Evolutionary conservation across 2,329 filamentous ascomycete genomes (phyloP), one percentile per base, ranked within the genome.

Genomic region (Penicillium sp.): DNA sequence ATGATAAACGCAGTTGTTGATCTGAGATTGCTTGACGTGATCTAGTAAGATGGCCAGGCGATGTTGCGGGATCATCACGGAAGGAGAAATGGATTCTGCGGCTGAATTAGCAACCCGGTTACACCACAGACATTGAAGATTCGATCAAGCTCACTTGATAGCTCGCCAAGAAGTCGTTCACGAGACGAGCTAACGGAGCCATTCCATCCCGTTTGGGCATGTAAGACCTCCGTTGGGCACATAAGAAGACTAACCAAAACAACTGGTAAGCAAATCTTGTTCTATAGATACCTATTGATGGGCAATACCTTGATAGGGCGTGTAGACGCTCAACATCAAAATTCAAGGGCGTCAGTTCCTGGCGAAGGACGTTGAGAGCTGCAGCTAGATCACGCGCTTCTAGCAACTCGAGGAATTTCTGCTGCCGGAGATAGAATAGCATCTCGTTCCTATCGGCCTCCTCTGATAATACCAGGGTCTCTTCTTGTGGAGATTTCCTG

Each of bases 21-120:
- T 87, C 71, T 96, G 91, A 55, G 78, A 81, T 53, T 84, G 78
- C 65, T 96, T 95, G 33, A 95, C 83, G 57, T 94, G 83, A 50
- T 90, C 78, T 45, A 98, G 74, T 15, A 98, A 75, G 31, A 83
- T 78, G 2, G 88, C 88, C 39, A 98, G 75, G 6, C 93, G 84
- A 66, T 93, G 87, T 63, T 95, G 88, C 1, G 93, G 93, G 48
- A 98, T 85, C 90, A 98, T 97, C 39, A 95, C 87, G 4, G 89
- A 93, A 0, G 93, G 91, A 1, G 93, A 95, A 66, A 98, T 95
- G 49, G 82, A 95, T 74, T 79, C 87, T 91, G 59, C 17, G 22
- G 52, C 17, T 7, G 17, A 7, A 52, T 66, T 51, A 61, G 53
- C 29, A 72, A 47, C 66, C 21, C 15, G n/a, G 32, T 26, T 19